Percentiles rank a stretch among this genome's conserved stretches.
These are phyloP conservation scores for Fomitopsis pinicola DNA, from an alignment of 1,284 basidiomycete genomes.

Conservation along the genomic window DNA sequence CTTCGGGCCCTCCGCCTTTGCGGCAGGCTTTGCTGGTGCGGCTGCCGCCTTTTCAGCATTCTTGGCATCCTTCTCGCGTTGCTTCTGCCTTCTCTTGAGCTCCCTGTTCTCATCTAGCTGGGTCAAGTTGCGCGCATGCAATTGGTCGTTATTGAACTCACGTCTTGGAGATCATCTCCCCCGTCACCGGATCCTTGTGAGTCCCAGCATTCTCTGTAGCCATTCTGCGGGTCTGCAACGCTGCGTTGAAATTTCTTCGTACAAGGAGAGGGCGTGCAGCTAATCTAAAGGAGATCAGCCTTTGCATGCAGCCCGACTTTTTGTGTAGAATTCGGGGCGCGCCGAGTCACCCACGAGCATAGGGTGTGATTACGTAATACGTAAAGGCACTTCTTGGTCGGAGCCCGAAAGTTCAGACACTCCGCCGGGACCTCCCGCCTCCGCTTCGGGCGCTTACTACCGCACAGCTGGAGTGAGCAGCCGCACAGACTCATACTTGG, in stretches of 20 bases:
- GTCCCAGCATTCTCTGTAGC: conserved; percentile 47
- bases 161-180: conserved; percentile 95
- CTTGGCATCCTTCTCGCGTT: conserved; percentile 78
- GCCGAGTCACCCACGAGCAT: conserved; percentile 5
- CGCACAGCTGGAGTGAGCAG: background rate
- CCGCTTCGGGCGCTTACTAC: background rate
- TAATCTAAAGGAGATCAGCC: conserved; percentile 24
- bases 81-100: conserved; percentile 87
- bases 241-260: background rate
- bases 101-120: conserved; percentile 54
- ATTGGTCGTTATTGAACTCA: conserved; percentile 36
- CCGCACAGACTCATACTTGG: background rate
- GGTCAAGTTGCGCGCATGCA: conserved; percentile 19
- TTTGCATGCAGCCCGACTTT: conserved; percentile 23
- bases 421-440: background rate
- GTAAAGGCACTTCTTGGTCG: background rate
- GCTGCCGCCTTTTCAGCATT: conserved; percentile 78
- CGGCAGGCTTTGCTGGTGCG: conserved; percentile 32
- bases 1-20: conserved; percentile 39
- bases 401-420: background rate
- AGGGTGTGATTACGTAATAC: background rate
- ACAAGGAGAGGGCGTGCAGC: conserved; percentile 12
- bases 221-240: conserved; percentile 36
- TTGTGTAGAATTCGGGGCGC: conserved; percentile 7
- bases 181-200: conserved; percentile 86